Conservation (phyloP, 495 filamentous ascomycete genomes). For the Platismatia glauca region DNA sequence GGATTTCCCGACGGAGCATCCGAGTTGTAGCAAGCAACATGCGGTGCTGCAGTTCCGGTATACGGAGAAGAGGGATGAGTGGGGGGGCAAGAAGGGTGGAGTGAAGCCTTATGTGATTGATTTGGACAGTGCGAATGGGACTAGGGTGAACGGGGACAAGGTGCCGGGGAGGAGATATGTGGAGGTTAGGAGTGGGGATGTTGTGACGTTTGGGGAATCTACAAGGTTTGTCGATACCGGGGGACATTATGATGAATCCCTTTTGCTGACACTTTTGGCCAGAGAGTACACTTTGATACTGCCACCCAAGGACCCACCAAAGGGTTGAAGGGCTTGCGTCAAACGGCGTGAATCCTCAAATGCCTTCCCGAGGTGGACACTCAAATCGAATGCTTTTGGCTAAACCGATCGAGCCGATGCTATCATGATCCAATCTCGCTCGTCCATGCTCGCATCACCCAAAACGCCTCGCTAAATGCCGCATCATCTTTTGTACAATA, state of each 20-base stretch:
- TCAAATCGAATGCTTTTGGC: background rate
- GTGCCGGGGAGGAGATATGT: slow-evolving; percentile 70
- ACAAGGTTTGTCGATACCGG: background rate
- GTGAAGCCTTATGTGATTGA: slow-evolving; percentile 92
- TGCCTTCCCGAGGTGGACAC: background rate
- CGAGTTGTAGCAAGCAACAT: slow-evolving; percentile 88
- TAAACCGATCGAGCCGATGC: background rate
- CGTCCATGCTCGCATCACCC: slow-evolving; percentile 1
- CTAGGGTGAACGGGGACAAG: slow-evolving; percentile 64
- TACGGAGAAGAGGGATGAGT: slow-evolving; percentile 74
- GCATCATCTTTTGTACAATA: slow-evolving; percentile 19
- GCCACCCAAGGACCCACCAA: slow-evolving; percentile 25
- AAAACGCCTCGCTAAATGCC: slow-evolving; percentile 18
- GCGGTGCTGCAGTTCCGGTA: slow-evolving; percentile 90
- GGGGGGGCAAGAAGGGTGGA: slow-evolving; percentile 64
- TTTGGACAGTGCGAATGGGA: slow-evolving; percentile 89
- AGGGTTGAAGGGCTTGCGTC: background rate
- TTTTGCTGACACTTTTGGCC: slow-evolving; percentile 31
- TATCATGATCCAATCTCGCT: slow-evolving; percentile 5
- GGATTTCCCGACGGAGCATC: slow-evolving; percentile 79
- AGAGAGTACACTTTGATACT: slow-evolving; percentile 84
- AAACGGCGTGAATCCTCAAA: background rate
- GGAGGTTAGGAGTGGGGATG: slow-evolving; percentile 79
- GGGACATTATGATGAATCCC: background rate
- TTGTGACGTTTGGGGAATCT: slow-evolving; percentile 68